phyloP scores from a whole-genome alignment of 2,329 filamentous ascomycete species.

The Metarhizium guizhouense region DNA sequence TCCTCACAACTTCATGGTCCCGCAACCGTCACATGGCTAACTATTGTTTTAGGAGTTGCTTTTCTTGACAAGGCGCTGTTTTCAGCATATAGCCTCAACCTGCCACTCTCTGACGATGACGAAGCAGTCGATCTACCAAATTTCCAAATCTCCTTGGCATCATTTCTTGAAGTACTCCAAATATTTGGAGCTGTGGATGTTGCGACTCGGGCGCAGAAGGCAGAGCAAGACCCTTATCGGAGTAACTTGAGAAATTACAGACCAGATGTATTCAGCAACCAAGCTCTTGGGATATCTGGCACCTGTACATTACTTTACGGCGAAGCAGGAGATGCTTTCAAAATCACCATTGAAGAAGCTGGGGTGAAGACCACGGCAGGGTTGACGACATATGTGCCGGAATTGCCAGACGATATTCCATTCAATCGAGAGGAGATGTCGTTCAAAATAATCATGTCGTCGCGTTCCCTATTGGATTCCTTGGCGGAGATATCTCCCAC shows the following conservation, averaged over 20 bases:
- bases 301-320: constrained; percentile 78
- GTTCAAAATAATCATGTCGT: constrained; percentile 93
- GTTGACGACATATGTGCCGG: constrained; percentile 77
- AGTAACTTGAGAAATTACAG: constrained; percentile 54
- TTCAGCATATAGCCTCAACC: constrained; percentile 69
- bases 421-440: constrained; percentile 71
- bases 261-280: constrained; percentile 71
- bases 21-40: neutral
- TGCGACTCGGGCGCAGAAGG: constrained; percentile 45
- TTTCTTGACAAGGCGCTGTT: constrained; percentile 88
- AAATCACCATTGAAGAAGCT: constrained; percentile 76
- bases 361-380: constrained; percentile 85
- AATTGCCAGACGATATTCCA: constrained; percentile 71
- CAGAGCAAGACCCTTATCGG: constrained; percentile 50
- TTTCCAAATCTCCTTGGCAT: constrained; percentile 81
- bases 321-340: constrained; percentile 66
- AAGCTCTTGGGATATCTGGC: constrained; percentile 73
- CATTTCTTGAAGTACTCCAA: constrained; percentile 86
- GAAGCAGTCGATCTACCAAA: constrained; percentile 43
- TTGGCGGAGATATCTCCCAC: constrained; percentile 62
- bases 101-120: constrained; percentile 26
- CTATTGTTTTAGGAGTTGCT: constrained; percentile 33
- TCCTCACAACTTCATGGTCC: constrained; percentile 1
- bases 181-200: constrained; percentile 85
- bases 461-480: constrained; percentile 62